Percentiles rank a stretch among this genome's conserved stretches.
Conservation (phyloP, 495 filamentous ascomycete genomes). For the Pyrenula massariospora region DNA sequence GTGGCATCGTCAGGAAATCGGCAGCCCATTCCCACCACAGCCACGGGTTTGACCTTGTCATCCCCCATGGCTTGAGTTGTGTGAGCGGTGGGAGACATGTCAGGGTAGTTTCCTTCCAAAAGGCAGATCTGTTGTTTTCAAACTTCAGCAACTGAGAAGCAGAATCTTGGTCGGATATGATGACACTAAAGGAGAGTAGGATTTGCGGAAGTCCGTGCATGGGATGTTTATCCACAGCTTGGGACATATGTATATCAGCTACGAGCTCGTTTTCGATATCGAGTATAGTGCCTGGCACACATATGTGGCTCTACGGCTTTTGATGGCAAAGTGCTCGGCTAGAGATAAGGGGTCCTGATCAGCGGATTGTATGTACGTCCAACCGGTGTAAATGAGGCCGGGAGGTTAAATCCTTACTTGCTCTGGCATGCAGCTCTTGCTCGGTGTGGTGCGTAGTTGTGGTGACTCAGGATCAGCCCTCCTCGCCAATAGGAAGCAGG, state of each 20-base stretch:
- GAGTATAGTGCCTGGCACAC: not conserved
- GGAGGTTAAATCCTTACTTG: not conserved
- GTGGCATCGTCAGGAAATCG: constrained; percentile 44
- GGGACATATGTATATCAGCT: not conserved
- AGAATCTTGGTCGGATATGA: not conserved
- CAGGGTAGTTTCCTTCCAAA: not conserved
- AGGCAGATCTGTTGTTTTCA: not conserved
- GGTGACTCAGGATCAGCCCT: not conserved
- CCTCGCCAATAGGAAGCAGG: not conserved
- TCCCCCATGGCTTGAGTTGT: not conserved
- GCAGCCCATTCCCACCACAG: constrained; percentile 47
- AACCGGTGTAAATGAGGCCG: not conserved
- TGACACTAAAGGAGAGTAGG: not conserved
- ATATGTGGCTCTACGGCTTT: not conserved
- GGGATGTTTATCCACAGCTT: not conserved
- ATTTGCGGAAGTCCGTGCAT: not conserved
- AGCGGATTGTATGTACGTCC: not conserved
- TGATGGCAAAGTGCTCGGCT: not conserved
- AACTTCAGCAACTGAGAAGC: not conserved
- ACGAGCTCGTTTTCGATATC: not conserved
- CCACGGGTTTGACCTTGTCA: constrained; percentile 28
- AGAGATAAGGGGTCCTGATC: not conserved
- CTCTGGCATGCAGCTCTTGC: not conserved
- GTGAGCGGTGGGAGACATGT: not conserved
- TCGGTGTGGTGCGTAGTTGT: not conserved